Conservation (phyloP, 441 rosid genomes). For the Brassica balearica region DNA sequence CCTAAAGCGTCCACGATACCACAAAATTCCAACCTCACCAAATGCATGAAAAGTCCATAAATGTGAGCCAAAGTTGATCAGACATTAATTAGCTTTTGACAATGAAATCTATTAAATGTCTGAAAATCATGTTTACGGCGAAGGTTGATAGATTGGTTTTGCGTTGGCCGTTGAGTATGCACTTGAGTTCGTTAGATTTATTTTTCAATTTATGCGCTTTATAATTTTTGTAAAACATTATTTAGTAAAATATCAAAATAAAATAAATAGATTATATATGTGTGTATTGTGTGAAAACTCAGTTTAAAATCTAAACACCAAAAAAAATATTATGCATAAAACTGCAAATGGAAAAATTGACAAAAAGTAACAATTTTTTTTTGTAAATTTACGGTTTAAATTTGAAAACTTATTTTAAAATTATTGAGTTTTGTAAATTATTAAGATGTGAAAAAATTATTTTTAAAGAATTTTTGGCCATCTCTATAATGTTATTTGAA, state of each 20-base stretch:
- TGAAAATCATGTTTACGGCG: background rate
- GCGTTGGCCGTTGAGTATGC: too few relatives aligned
- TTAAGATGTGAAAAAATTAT: too few relatives aligned
- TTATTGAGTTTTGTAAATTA: too few relatives aligned
- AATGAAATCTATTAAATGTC: background rate
- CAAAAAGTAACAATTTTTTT: too few relatives aligned
- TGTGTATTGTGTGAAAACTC: background rate
- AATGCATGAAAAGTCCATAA: background rate
- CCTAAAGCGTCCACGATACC: too few relatives aligned
- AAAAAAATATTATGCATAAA: too few relatives aligned
- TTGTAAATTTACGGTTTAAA: too few relatives aligned
- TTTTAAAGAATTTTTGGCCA: too few relatives aligned
- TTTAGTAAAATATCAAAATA: background rate
- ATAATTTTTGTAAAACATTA: background rate
- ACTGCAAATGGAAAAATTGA: too few relatives aligned
- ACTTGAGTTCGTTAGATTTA: background rate
- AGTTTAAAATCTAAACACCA: background rate
- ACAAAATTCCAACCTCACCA: too few relatives aligned
- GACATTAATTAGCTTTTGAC: background rate
- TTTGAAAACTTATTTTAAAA: too few relatives aligned
- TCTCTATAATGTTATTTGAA: too few relatives aligned
- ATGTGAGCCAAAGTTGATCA: background rate
- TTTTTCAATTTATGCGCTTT: background rate
- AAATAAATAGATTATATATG: background rate
- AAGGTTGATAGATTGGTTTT: background rate